phyloP scores from a whole-genome alignment of 208 protist genomes.

The Trypanosoma rangeli region DNA sequence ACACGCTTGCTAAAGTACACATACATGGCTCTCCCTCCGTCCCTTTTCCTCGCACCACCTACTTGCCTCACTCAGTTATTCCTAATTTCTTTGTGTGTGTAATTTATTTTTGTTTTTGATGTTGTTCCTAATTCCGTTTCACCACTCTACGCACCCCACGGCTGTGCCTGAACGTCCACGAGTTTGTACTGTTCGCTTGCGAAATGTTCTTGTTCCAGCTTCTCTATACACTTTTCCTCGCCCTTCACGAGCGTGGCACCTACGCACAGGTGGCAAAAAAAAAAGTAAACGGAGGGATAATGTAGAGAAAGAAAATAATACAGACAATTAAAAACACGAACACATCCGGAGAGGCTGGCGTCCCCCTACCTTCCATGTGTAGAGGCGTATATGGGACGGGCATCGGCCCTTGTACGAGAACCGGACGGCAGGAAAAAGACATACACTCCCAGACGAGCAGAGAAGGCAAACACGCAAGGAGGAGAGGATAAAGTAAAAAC shows the following conservation, averaged over 20 bases:
- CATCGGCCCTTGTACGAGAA: neutral
- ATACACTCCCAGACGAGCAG: neutral
- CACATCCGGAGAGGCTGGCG: neutral
- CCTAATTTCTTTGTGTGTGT: neutral
- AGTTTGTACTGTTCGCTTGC: neutral
- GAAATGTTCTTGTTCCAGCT: neutral
- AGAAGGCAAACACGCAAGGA: neutral
- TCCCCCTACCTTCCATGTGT: too few relatives aligned
- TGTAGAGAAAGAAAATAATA: neutral
- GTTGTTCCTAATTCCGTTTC: neutral
- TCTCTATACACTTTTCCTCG: neutral
- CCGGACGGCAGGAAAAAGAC: neutral
- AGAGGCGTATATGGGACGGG: too few relatives aligned
- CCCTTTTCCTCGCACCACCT: neutral
- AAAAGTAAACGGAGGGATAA: neutral
- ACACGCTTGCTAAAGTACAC: constrained; percentile 96
- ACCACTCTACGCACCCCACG: constrained; percentile 13
- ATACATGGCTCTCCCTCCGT: constrained; percentile 72
- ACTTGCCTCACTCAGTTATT: neutral
- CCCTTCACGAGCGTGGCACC: neutral
- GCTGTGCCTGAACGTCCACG: neutral
- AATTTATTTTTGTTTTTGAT: neutral
- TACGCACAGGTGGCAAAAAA: neutral
- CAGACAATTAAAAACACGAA: neutral
- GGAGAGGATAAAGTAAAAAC: neutral